Percentiles rank a stretch among this genome's conserved stretches.
Conservation (phyloP, 495 filamentous ascomycete genomes). For the Penicillium atrosanguineum region DNA sequence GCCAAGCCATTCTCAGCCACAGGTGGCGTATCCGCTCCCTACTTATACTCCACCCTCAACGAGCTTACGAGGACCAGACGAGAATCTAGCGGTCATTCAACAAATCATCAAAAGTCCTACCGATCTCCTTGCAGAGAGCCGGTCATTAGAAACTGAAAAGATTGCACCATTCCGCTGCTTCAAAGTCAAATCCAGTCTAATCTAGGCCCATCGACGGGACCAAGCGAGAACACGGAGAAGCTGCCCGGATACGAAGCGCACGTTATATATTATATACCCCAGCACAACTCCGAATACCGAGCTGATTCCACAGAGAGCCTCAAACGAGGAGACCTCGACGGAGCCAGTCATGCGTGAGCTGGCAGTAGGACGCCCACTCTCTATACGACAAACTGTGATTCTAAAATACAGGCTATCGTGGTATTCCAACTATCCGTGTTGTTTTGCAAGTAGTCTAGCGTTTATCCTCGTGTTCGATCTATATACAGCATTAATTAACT, state of each 20-base stretch:
- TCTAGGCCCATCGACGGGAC: conserved; percentile 1
- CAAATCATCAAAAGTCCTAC: background rate
- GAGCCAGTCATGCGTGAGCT: too few species aligned
- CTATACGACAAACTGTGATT: too few species aligned
- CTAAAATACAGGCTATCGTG: too few species aligned
- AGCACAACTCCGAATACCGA: too few species aligned
- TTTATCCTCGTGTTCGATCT: background rate
- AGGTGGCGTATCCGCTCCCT: conserved; percentile 4
- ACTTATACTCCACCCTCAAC: background rate
- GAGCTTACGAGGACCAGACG: background rate
- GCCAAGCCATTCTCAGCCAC: conserved; percentile 6
- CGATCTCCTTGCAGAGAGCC: background rate
- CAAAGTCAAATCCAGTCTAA: conserved; percentile 6
- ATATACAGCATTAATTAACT: too few species aligned
- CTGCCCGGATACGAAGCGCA: conserved; percentile 22
- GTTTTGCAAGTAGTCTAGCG: background rate
- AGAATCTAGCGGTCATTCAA: background rate
- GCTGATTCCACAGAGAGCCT: too few species aligned
- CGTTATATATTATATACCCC: conserved; percentile 1
- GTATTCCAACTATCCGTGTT: too few species aligned
- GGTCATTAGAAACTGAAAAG: background rate
- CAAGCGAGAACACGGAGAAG: conserved; percentile 8
- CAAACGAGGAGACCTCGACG: too few species aligned
- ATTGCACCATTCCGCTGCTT: background rate
- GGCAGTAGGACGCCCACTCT: too few species aligned